A percentile compares a stretch with the other conserved stretches of the same genome.
Conservation (phyloP, 768 basidiomycete species). For the Amanita exitialis region DNA sequence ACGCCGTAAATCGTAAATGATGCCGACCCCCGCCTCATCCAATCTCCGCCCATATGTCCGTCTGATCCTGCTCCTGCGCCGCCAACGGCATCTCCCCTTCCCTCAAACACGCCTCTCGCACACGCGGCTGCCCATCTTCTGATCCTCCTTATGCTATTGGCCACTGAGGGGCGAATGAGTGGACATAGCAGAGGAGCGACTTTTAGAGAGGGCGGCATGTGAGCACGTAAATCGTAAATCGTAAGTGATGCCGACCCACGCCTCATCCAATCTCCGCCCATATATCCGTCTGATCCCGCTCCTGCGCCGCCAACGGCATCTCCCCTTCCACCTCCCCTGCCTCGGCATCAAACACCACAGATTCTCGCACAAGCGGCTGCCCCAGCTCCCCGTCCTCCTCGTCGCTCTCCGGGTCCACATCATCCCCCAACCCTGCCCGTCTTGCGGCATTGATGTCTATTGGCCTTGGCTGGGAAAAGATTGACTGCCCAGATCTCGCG, state of each 20-base stretch:
- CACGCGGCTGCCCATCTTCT: too few relatives aligned
- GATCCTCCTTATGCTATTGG: conserved; percentile 19
- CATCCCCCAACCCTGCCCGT: conserved; percentile 54
- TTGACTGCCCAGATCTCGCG: conserved; percentile 75
- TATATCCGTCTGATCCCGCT: conserved; percentile 56
- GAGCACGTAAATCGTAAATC: background rate
- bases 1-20: background rate
- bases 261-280: conserved; percentile 58
- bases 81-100: conserved; percentile 11
- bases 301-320: conserved; percentile 17
- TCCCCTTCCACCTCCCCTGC: conserved; percentile 18
- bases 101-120: too few relatives aligned
- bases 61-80: conserved; percentile 42
- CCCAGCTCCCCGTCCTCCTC: conserved; percentile 53
- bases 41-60: conserved; percentile 66
- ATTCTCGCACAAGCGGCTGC: conserved; percentile 47
- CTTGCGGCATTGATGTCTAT: conserved; percentile 73
- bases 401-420: conserved; percentile 63
- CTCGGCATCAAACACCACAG: conserved; percentile 55
- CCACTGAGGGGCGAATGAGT: conserved; percentile 32
- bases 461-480: conserved; percentile 78
- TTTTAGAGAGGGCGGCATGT: background rate
- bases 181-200: conserved; percentile 17
- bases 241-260: background rate
- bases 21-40: conserved; percentile 24